A percentile compares a stretch with the other conserved stretches of the same genome.
These are phyloP conservation scores for Trypanosoma melophagium DNA, from an alignment of 208 protist genomes.

Conservation along the genomic window DNA sequence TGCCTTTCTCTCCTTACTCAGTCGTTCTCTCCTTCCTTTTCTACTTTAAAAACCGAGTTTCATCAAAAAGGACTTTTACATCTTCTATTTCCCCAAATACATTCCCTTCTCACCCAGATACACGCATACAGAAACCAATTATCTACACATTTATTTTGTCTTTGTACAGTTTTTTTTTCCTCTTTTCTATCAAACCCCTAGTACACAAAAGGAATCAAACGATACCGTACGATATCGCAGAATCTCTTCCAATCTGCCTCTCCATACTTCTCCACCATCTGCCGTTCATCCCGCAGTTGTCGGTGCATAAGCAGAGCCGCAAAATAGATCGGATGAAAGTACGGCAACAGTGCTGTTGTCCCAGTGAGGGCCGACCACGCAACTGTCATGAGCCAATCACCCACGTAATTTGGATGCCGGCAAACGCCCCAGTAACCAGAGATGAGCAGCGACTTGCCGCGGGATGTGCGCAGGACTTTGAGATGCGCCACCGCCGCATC, in stretches of 20 bases:
- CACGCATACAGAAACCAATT: no score
- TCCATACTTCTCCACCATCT: conserved; percentile 93
- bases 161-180: no score
- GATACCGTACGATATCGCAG: conserved; percentile 82
- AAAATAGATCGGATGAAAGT: conserved; percentile 95
- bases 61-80: no score
- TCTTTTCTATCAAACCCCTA: no score
- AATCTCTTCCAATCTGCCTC: conserved; percentile 90
- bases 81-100: no score
- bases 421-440: conserved; percentile 96
- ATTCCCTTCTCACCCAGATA: no score
- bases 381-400: conserved; percentile 91
- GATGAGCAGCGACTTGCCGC: conserved; percentile 86
- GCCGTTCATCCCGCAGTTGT: conserved; percentile 90
- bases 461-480: conserved; percentile 79
- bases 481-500: conserved; percentile 65
- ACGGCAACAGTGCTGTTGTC: conserved; percentile 72
- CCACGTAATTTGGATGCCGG: conserved; percentile 97
- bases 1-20: no score
- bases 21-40: no score
- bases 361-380: conserved; percentile 66
- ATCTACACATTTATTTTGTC: no score
- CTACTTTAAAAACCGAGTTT: no score
- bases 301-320: conserved; percentile 92
- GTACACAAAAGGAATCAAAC: conserved; percentile 91